Conservation (phyloP, 176 grass and related monocot genomes). For the Lolium rigidum region DNA sequence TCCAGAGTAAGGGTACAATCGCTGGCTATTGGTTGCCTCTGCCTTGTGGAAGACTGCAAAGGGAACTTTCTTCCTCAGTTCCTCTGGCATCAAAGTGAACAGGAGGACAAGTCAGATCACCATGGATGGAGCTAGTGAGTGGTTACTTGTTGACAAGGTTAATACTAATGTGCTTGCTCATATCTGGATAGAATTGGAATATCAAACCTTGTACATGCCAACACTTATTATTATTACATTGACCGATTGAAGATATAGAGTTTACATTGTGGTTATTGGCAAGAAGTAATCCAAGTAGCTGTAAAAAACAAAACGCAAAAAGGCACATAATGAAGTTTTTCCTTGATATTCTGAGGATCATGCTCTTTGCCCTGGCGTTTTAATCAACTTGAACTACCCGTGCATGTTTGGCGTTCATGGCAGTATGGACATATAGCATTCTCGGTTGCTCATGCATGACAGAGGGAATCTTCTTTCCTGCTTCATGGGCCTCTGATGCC, state of each 20-base stretch:
- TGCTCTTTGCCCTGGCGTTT: constrained; percentile 27
- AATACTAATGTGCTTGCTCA: constrained; percentile 57
- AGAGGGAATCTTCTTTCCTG: constrained; percentile 4
- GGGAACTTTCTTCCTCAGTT: not conserved
- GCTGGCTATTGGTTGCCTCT: not conserved
- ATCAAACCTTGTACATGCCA: constrained; percentile 55
- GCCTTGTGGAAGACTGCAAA: constrained; percentile 10
- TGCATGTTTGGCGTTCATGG: constrained; percentile 11
- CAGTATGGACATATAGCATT: constrained; percentile 12
- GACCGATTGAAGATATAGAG: constrained; percentile 42
- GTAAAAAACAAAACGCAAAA: constrained; percentile 46
- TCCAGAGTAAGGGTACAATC: constrained; percentile 32
- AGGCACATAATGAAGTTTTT: constrained; percentile 7
- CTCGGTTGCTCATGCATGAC: constrained; percentile 3
- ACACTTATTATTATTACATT: constrained; percentile 40
- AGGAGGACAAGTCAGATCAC: constrained; percentile 34
- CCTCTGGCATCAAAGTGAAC: not conserved
- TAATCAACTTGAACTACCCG: constrained; percentile 11
- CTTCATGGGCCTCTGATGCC: constrained; percentile 8
- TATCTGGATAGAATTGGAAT: constrained; percentile 47
- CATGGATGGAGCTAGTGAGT: constrained; percentile 22
- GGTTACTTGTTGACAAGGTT: constrained; percentile 64
- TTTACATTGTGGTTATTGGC: constrained; percentile 37
- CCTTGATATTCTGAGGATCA: constrained; percentile 6
- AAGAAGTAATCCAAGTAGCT: constrained; percentile 37